These are phyloP conservation scores for Annulohypoxylon moriforme DNA, from an alignment of 495 filamentous ascomycete species.

Conservation along the genomic window DNA sequence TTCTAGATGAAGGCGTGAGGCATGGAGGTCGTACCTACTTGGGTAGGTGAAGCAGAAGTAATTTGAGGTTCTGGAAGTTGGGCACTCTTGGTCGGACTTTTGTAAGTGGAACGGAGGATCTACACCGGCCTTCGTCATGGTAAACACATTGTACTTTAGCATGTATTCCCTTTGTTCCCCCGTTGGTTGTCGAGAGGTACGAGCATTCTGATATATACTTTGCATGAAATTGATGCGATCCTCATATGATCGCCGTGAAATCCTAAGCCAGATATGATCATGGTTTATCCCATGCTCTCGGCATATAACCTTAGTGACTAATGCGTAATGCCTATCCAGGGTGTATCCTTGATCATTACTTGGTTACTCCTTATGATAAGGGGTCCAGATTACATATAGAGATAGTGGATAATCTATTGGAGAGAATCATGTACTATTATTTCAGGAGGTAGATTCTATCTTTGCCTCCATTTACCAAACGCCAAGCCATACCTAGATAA, in stretches of 20 bases:
- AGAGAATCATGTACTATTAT: constrained; percentile 5
- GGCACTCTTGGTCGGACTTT: not conserved
- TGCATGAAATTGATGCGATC: constrained; percentile 18
- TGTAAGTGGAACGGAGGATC: constrained; percentile 33
- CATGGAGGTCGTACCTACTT: constrained; percentile 11
- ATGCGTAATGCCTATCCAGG: not conserved
- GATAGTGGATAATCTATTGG: not conserved
- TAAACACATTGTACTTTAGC: constrained; percentile 41
- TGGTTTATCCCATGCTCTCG: not conserved
- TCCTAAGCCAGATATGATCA: not conserved
- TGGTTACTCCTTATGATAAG: not conserved
- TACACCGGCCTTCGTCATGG: constrained; percentile 30
- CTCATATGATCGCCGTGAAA: constrained; percentile 16
- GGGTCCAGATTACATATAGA: not conserved
- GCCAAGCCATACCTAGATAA: constrained; percentile 12
- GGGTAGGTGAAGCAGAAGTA: constrained; percentile 20
- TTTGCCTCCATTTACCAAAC: constrained; percentile 16
- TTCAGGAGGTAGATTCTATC: constrained; percentile 3
- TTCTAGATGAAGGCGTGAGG: constrained; percentile 4
- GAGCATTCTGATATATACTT: constrained; percentile 43
- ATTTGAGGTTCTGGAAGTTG: constrained; percentile 21
- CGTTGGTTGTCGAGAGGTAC: constrained; percentile 24
- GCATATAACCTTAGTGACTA: not conserved
- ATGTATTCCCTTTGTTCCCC: constrained; percentile 45
- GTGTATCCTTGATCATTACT: not conserved